Evolutionary conservation across 257 asterid genomes (phyloP), one percentile per base, ranked within the genome.

Genomic region (Capsicum pubescens): DNA sequence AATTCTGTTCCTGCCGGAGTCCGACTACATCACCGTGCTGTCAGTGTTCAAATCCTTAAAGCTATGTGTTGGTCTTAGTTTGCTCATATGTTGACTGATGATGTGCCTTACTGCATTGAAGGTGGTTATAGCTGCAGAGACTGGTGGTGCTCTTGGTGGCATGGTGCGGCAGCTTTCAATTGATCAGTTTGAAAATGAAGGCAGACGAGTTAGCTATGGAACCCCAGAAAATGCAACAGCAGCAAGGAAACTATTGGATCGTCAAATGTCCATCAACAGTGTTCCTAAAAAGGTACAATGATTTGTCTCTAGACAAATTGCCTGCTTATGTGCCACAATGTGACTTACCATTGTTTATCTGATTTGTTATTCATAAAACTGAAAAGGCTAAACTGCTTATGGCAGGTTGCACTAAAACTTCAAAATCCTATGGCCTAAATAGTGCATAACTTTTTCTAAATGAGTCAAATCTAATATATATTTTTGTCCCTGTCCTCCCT

Each of bases 61-160:
- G n/a, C 81, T 56, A 50, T 7, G 35, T 46, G 69, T 83, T 57
- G 80, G 83, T 54, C 69, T 78, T 26, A 36, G 59, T 63, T 87
- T 83, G 44, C 56, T 70, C 81, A 44, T 87, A 36, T 50, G 56
- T 44, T 39, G 61, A 81, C 84, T 69, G 67, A 74, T 85, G 85
- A 48, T 83, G 69, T 86, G 83, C 56, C 44, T 82, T 83, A 63
- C 81, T 86, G 68, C 56, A 60, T 80, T 79, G 89, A 84, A 97
- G 99, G 99, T 97, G 58, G 99, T 97, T 83, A 93, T 97, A 83
- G 99, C 99, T 88, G 99, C 99, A 48, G 99, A 94, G 91, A 94
- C 98, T 19, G 93, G 99, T 83, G 99, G 99, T 70, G 97, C 99
- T 82, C 91, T 95, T 84, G 99, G 99, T 87, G 99, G 99, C 82